These are phyloP conservation scores for Penicillium sp. DNA, from an alignment of 2,329 filamentous ascomycete genomes.

Conservation along the genomic window DNA sequence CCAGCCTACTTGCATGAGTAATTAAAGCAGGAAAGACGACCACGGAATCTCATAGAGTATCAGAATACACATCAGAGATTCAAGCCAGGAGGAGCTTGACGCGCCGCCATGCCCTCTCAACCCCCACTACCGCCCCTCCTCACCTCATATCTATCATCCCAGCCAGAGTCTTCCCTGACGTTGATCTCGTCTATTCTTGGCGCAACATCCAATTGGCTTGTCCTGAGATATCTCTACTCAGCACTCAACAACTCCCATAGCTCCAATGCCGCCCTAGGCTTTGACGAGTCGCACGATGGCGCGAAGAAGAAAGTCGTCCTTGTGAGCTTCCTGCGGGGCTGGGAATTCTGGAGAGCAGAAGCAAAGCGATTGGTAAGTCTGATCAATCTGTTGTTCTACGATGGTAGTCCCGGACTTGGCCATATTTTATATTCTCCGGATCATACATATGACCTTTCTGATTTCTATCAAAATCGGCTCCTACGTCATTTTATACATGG, in stretches of 20 bases:
- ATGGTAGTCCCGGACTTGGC: neutral
- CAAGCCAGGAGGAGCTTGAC: neutral
- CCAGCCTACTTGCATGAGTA: neutral
- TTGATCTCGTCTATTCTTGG: slow-evolving; percentile 46
- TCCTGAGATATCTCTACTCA: slow-evolving; percentile 52
- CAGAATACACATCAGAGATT: neutral
- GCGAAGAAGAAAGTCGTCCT: slow-evolving; percentile 62
- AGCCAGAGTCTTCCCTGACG: slow-evolving; percentile 40
- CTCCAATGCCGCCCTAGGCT: slow-evolving; percentile 19
- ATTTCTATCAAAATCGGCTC: neutral
- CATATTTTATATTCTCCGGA: neutral
- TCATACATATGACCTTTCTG: neutral
- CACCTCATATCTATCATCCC: slow-evolving; percentile 37
- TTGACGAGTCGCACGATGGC: slow-evolving; percentile 29
- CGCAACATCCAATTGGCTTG: slow-evolving; percentile 58
- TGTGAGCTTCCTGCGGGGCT: slow-evolving; percentile 79
- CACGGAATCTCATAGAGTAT: neutral
- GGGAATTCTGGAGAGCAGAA: slow-evolving; percentile 74
- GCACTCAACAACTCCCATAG: slow-evolving; percentile 37
- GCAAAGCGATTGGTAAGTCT: slow-evolving; percentile 62
- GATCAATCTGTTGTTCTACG: neutral
- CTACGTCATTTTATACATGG: neutral
- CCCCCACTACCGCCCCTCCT: slow-evolving; percentile 43
- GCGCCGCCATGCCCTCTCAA: slow-evolving; percentile 38
- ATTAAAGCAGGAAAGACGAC: neutral